phyloP scores from a whole-genome alignment of 2,329 filamentous ascomycete species.

The Fusarium staphyleae region DNA sequence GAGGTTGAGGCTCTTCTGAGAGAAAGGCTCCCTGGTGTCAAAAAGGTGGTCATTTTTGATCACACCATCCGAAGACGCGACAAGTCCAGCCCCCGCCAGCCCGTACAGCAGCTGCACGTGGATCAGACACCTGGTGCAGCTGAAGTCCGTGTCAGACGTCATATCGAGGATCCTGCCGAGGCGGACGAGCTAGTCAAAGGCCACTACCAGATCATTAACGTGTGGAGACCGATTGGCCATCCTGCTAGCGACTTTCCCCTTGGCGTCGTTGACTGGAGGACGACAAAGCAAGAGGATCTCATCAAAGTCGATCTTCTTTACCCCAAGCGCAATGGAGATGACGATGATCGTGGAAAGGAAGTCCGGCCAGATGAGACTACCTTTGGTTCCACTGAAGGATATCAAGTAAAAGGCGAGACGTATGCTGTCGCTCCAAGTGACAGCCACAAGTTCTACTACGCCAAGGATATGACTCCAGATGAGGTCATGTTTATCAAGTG shows the following conservation, averaged over 20 bases:
- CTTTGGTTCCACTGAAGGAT: slow-evolving; percentile 27
- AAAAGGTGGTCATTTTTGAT: slow-evolving; percentile 73
- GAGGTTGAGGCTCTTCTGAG: slow-evolving; percentile 67
- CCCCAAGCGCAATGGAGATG: slow-evolving; percentile 31
- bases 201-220: slow-evolving; percentile 63
- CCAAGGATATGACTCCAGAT: slow-evolving; percentile 40
- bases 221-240: slow-evolving; percentile 46
- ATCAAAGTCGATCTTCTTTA: slow-evolving; percentile 37
- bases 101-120: slow-evolving; percentile 74
- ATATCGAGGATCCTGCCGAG: slow-evolving; percentile 58
- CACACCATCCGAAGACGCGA: slow-evolving; percentile 70
- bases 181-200: slow-evolving; percentile 46
- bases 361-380: slow-evolving; percentile 25
- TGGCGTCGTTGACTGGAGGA: slow-evolving; percentile 37
- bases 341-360: slow-evolving; percentile 40
- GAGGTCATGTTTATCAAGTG: slow-evolving; percentile 43
- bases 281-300: slow-evolving; percentile 35
- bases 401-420: slow-evolving; percentile 35
- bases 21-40: slow-evolving; percentile 60
- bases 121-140: slow-evolving; percentile 73
- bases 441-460: slow-evolving; percentile 37
- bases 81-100: slow-evolving; percentile 64
- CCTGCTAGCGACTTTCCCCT: slow-evolving; percentile 36
- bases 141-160: slow-evolving; percentile 66
- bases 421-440: slow-evolving; percentile 34